A percentile compares a stretch with the other conserved stretches of the same genome.
phyloP scores from a whole-genome alignment of 257 asterid species.

The Voacanga thouarsii region DNA sequence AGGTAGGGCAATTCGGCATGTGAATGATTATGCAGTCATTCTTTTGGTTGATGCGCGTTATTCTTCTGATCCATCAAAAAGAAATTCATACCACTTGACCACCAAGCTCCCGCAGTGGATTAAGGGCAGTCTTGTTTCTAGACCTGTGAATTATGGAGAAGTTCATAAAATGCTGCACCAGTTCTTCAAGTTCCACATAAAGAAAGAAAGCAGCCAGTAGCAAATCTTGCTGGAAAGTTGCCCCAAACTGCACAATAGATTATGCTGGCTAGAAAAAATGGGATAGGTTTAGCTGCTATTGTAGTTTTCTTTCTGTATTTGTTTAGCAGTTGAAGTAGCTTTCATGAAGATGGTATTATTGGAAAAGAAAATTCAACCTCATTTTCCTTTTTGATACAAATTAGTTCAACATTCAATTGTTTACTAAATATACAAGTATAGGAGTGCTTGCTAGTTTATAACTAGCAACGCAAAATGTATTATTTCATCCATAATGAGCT shows the following conservation, averaged over 20 bases:
- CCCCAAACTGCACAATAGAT: not conserved
- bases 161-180: conserved; percentile 72
- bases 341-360: not conserved
- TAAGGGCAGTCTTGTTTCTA: conserved; percentile 49
- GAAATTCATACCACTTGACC: conserved; percentile 51
- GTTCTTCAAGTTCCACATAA: conserved; percentile 75
- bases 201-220: conserved; percentile 32
- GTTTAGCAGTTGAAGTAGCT: not conserved
- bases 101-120: conserved; percentile 92
- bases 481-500: no score
- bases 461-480: no score
- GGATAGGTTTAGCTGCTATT: not conserved
- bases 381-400: not conserved
- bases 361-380: not conserved
- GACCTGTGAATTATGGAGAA: conserved; percentile 63
- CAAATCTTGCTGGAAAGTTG: not conserved
- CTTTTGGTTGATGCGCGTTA: conserved; percentile 87
- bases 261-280: not conserved
- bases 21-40: conserved; percentile 82
- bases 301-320: not conserved
- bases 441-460: no score
- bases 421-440: no score
- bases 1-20: conserved; percentile 97
- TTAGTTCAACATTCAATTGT: not conserved
- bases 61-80: conserved; percentile 54